Conservation (phyloP, 148 eudicot genomes). For the Beta vulgaris region DNA sequence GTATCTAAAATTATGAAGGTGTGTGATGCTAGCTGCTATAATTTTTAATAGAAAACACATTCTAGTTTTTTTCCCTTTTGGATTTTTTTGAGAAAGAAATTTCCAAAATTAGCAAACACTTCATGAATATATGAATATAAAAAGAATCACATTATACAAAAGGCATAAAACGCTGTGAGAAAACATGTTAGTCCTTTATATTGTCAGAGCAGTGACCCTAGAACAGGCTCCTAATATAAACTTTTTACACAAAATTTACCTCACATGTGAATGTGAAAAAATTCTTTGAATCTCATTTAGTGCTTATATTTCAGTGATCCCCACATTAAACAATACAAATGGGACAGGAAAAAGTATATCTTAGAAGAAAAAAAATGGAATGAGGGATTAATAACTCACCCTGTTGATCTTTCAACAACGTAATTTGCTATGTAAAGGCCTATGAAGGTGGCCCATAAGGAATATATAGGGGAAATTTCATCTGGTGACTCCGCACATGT, state of each 20-base stretch:
- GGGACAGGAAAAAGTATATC: background rate
- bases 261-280: background rate
- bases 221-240: too few species aligned
- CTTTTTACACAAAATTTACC: too few species aligned
- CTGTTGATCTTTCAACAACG: slow-evolving; percentile 93
- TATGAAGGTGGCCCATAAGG: slow-evolving; percentile 98
- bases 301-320: background rate
- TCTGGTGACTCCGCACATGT: slow-evolving; percentile 77
- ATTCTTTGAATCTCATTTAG: background rate
- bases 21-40: background rate
- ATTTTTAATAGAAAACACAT: background rate
- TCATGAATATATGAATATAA: background rate
- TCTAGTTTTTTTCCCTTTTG: too few species aligned
- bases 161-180: too few species aligned
- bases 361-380: background rate
- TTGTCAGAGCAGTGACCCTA: background rate
- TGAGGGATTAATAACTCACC: slow-evolving; percentile 50
- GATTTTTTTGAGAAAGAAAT: background rate
- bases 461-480: slow-evolving; percentile 97
- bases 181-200: background rate
- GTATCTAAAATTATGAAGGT: background rate
- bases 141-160: background rate
- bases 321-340: background rate
- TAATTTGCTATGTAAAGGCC: slow-evolving; percentile 97
- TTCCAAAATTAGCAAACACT: background rate